Evolutionary conservation across 2,329 filamentous ascomycete species (phyloP).

Genomic region (Aspergillus ustus): DNA sequence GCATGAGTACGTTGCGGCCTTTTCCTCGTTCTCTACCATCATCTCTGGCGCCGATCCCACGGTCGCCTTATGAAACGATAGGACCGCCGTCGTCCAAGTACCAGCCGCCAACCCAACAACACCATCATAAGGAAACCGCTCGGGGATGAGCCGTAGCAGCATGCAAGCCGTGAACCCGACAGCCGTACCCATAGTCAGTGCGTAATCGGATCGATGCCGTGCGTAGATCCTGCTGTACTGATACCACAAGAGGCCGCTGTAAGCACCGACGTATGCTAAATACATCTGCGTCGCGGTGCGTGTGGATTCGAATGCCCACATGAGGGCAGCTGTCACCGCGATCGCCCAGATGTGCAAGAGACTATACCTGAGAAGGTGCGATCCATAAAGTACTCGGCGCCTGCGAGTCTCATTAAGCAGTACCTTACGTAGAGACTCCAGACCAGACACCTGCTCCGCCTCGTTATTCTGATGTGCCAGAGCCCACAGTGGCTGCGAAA

Average conservation of each 20-base stretch:
- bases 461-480: background rate
- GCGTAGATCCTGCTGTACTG: background rate
- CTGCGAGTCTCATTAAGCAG: background rate
- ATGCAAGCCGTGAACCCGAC: background rate
- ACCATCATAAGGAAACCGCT: background rate
- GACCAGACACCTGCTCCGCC: background rate
- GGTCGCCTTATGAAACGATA: background rate
- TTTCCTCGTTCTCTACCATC: background rate
- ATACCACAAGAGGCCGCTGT: background rate
- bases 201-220: background rate
- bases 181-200: background rate
- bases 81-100: background rate
- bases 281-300: background rate
- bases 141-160: background rate
- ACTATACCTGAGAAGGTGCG: background rate
- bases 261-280: background rate
- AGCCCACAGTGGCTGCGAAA: constrained; percentile 28
- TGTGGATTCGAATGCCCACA: background rate
- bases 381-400: background rate
- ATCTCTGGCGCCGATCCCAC: background rate
- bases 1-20: background rate
- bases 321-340: background rate
- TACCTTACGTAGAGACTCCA: background rate
- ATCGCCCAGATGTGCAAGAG: background rate
- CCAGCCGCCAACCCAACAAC: background rate